Evolutionary conservation across 768 basidiomycete genomes (phyloP).

Genomic region (Hericium erinaceus): DNA sequence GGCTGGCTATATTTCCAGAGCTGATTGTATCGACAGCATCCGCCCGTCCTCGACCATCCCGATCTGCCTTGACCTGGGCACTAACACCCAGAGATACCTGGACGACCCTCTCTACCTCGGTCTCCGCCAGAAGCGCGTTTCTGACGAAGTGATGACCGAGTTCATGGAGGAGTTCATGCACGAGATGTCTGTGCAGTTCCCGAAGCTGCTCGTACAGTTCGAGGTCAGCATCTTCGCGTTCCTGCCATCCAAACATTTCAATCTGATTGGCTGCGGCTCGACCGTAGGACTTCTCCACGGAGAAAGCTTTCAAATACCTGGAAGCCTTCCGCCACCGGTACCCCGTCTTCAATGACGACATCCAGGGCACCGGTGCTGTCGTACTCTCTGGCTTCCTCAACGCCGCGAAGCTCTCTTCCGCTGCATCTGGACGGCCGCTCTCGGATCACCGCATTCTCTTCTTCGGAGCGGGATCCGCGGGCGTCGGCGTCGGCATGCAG

Average conservation of each 20-base stretch:
- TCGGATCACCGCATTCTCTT: conserved; percentile 80
- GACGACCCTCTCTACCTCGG: conserved; percentile 90
- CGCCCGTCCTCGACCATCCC: conserved; percentile 73
- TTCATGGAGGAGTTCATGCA: conserved; percentile 95
- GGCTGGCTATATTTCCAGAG: background rate
- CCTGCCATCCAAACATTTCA: background rate
- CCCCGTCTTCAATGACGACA: conserved; percentile 57
- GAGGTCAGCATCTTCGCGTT: conserved; percentile 36
- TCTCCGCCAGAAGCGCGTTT: conserved; percentile 58
- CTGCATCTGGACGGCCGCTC: conserved; percentile 59
- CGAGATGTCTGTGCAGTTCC: conserved; percentile 67
- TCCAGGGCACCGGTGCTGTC: conserved; percentile 70
- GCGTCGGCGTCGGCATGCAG: conserved; percentile 88
- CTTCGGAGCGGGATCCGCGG: conserved; percentile 87
- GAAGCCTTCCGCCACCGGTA: conserved; percentile 67
- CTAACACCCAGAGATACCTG: conserved; percentile 71
- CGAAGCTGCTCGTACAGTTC: conserved; percentile 79
- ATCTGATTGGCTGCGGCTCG: background rate
- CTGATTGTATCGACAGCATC: conserved; percentile 35
- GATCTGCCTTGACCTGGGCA: conserved; percentile 83
- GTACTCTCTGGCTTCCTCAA: conserved; percentile 86
- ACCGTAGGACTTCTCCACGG: conserved; percentile 78
- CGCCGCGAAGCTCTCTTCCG: conserved; percentile 69
- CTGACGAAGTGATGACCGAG: conserved; percentile 55
- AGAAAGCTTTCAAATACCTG: conserved; percentile 84